Evolutionary conservation across 345 rosid genomes (phyloP).

Genomic region (Ceriops zippeliana): DNA sequence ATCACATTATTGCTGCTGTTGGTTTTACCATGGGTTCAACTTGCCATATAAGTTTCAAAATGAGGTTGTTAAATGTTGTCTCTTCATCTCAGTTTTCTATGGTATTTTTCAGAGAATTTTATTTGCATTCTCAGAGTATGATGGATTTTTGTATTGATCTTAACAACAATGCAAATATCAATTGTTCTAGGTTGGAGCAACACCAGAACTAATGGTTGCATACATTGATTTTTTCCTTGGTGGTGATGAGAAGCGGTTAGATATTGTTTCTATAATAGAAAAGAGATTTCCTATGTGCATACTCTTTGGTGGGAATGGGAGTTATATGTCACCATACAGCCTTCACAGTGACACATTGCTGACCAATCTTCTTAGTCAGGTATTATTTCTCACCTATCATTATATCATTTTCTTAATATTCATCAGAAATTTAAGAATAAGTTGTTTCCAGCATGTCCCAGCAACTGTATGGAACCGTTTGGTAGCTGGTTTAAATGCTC

Average conservation of each 20-base stretch:
- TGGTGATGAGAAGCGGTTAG: constrained; percentile 96
- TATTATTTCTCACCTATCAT: constrained; percentile 15
- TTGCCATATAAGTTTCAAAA: too few relatives aligned
- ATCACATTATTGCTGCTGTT: background rate
- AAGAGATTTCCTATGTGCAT: constrained; percentile 95
- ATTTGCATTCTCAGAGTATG: background rate
- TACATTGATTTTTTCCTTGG: constrained; percentile 95
- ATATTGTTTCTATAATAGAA: constrained; percentile 80
- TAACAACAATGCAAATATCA: background rate
- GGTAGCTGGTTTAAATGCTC: constrained; percentile 94
- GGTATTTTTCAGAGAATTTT: background rate
- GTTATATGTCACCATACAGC: constrained; percentile 94
- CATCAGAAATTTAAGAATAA: constrained; percentile 10
- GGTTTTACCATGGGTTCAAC: background rate
- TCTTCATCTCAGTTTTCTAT: background rate
- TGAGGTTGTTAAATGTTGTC: too few relatives aligned
- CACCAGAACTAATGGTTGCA: constrained; percentile 93
- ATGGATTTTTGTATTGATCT: background rate
- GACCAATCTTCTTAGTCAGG: constrained; percentile 97
- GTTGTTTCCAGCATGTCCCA: constrained; percentile 68
- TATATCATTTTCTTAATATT: constrained; percentile 8
- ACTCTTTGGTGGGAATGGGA: constrained; percentile 93
- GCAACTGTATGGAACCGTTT: constrained; percentile 89
- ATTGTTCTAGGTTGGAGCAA: constrained; percentile 81
- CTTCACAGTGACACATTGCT: constrained; percentile 73